Base-by-base conservation (phyloP, 1,284 basidiomycete genomes). In the Apiotrichum siamense region DNA sequence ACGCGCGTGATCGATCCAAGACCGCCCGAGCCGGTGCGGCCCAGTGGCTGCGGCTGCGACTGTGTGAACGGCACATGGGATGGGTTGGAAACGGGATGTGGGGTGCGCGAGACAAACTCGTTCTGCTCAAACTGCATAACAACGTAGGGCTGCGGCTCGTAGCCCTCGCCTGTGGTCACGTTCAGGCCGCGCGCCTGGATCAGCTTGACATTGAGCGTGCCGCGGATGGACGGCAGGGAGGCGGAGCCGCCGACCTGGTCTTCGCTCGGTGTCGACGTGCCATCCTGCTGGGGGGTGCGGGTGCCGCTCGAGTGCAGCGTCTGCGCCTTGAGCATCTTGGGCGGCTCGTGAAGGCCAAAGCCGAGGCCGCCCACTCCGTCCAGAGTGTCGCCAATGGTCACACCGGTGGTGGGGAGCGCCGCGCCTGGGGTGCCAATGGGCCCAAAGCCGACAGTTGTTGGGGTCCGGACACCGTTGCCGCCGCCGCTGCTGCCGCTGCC, bases 41-140 rank as follows among this genome's bases (percentile, higher is more conserved):
- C 47, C 15, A 72, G 50, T 3, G 68, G 68, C 54, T 69, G 65
- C 10, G 67, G 58, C 25, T 63, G 57, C 3, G 67, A 58, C 11
- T 62, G 64, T 17, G 70, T 72, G 59, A 71, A 72, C 5, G 69
- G 68, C 3, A 70, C 68, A 18, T 65, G 61, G 7, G 63, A 49
- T 17, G 62, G 60, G 39, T 66, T 65, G 10, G 67, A 48, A 21
- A 63, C 63, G 6, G 70, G 62, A 27, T 67, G 63, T 7, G 94
- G 90, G 66, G 96, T 89, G 52, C 94, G 79, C 60, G 85, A 86
- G 69, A 98, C 87, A 70, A 97, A 99, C 76, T 99, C 94, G 80
- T 93, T 97, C 76, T 97, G 89, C 78, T 99, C 94, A 74, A 97
- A 98, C 73, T 93, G 87, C 62, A 96, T 91, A 68, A 98, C 94